Evolutionary conservation across 2,329 filamentous ascomycete species (phyloP).

Genomic region (Rhynchosporium secalis): DNA sequence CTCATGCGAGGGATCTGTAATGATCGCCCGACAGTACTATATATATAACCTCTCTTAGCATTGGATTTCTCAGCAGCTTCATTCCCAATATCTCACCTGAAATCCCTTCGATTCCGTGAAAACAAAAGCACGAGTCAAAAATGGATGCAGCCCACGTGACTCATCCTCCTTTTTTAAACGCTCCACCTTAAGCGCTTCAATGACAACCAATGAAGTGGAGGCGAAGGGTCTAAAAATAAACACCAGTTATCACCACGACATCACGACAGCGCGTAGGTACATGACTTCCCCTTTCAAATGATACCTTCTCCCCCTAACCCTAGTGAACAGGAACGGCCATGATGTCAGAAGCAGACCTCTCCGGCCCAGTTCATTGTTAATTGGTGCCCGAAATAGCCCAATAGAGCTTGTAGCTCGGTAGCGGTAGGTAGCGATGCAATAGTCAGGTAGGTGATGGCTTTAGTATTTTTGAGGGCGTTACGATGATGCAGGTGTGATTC

Average conservation of each 20-base stretch:
- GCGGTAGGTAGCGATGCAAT: neutral
- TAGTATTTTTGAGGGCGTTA: slow-evolving; percentile 19
- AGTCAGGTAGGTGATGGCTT: too few species aligned
- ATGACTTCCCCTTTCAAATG: slow-evolving; percentile 18
- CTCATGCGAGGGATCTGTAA: neutral
- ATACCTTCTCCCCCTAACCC: slow-evolving; percentile 10
- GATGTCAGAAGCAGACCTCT: slow-evolving; percentile 16
- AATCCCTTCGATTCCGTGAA: neutral
- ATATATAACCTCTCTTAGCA: slow-evolving; percentile 19
- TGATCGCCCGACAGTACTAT: slow-evolving; percentile 8
- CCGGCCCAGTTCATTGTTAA: slow-evolving; percentile 12
- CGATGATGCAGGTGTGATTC: slow-evolving; percentile 23
- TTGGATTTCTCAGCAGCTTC: slow-evolving; percentile 9
- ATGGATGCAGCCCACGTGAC: slow-evolving; percentile 18
- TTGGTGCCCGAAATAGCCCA: slow-evolving; percentile 24
- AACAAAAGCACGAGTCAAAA: neutral
- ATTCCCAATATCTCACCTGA: slow-evolving; percentile 20
- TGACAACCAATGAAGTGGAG: slow-evolving; percentile 20
- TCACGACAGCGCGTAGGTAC: slow-evolving; percentile 25
- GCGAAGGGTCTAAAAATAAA: slow-evolving; percentile 18
- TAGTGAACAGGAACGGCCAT: slow-evolving; percentile 8
- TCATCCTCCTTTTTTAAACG: slow-evolving; percentile 13
- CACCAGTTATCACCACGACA: slow-evolving; percentile 16
- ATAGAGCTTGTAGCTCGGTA: neutral
- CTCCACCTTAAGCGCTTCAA: slow-evolving; percentile 17